Evolutionary conservation across 371 early-diverging fungal genomes (phyloP).

Genomic region (Apophysomyces trapeziformis): DNA sequence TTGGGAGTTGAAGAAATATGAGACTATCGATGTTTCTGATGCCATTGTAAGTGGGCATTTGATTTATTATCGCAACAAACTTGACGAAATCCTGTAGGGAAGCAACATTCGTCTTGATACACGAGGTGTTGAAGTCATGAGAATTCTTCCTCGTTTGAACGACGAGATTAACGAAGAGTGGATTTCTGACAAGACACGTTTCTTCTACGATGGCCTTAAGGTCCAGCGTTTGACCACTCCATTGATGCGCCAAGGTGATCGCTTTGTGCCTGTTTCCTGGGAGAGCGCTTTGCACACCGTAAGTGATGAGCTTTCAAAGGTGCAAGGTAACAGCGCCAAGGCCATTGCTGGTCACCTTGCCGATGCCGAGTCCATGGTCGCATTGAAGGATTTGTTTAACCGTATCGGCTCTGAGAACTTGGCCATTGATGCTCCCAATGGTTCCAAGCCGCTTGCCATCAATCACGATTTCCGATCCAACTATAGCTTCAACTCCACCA

Average conservation of each 20-base stretch:
- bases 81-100: slow-evolving; percentile 34
- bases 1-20: slow-evolving; percentile 97
- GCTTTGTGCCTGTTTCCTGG: slow-evolving; percentile 88
- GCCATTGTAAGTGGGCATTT: slow-evolving; percentile 65
- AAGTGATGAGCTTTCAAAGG: slow-evolving; percentile 63
- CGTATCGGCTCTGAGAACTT: slow-evolving; percentile 85
- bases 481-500: slow-evolving; percentile 85
- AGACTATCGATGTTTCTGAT: slow-evolving; percentile 94
- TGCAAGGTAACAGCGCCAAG: slow-evolving; percentile 66
- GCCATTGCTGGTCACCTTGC: slow-evolving; percentile 95
- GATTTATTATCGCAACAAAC: not conserved
- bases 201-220: slow-evolving; percentile 94
- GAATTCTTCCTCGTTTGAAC: slow-evolving; percentile 92
- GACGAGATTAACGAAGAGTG: slow-evolving; percentile 98
- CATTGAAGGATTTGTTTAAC: slow-evolving; percentile 94
- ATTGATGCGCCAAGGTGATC: slow-evolving; percentile 83
- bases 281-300: slow-evolving; percentile 83
- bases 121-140: slow-evolving; percentile 96
- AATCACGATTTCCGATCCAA: slow-evolving; percentile 88
- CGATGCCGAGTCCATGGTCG: slow-evolving; percentile 83
- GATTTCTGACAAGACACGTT: slow-evolving; percentile 98
- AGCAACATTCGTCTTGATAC: slow-evolving; percentile 96
- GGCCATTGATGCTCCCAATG: slow-evolving; percentile 72
- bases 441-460: slow-evolving; percentile 58
- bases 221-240: slow-evolving; percentile 94